Conservation (phyloP, 768 basidiomycete genomes). For the Chiua virens region DNA sequence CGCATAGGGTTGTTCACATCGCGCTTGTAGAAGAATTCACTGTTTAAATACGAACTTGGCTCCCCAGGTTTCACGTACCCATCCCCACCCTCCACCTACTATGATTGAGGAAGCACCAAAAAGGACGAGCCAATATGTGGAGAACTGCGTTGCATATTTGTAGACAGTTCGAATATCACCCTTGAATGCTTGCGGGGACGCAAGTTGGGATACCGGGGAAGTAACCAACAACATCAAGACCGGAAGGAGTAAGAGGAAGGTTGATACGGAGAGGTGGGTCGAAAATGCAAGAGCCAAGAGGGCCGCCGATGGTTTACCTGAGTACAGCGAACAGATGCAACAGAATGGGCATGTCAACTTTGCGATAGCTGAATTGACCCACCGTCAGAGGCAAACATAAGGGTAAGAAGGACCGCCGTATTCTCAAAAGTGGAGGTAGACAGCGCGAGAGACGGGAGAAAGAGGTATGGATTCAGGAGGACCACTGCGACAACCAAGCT, state of each 20-base stretch:
- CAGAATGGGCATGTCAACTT: background rate
- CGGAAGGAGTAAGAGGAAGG: too few species aligned
- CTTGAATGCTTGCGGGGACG: conserved; percentile 48
- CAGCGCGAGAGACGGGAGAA: conserved; percentile 75
- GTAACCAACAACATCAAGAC: too few species aligned
- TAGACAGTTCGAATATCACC: conserved; percentile 5
- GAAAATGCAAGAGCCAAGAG: conserved; percentile 71
- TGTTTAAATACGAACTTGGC: conserved; percentile 53
- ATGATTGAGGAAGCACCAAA: conserved; percentile 48
- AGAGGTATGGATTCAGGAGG: conserved; percentile 85
- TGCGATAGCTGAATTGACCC: conserved; percentile 7
- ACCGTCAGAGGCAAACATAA: conserved; percentile 76
- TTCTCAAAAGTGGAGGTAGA: conserved; percentile 88
- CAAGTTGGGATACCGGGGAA: conserved; percentile 65
- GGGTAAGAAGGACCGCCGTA: conserved; percentile 57
- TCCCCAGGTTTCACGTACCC: conserved; percentile 83
- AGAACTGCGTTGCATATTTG: conserved; percentile 47
- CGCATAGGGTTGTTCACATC: background rate
- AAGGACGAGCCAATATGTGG: conserved; percentile 49
- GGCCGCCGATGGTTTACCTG: conserved; percentile 59
- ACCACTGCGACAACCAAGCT: conserved; percentile 64
- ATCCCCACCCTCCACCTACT: conserved; percentile 59
- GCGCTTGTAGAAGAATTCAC: background rate
- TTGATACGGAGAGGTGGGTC: conserved; percentile 71
- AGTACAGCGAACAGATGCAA: background rate